Conservation (phyloP, 108 stramenopile genomes). For the Nannochloropsis salina region DNA sequence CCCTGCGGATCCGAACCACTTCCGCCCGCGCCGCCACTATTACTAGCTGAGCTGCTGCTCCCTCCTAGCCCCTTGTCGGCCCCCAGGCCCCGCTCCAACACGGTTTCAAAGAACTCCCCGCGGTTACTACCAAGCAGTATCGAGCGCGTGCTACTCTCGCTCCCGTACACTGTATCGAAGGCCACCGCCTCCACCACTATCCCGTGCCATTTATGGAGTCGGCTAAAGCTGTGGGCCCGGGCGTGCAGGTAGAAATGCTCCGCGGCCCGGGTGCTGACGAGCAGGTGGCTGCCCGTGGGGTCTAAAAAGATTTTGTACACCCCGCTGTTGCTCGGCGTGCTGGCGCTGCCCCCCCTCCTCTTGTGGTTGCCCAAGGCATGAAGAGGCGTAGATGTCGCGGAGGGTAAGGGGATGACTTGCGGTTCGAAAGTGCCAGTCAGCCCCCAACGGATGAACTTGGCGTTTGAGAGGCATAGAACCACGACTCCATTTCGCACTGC, state of each 20-base stretch:
- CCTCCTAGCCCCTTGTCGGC: not conserved
- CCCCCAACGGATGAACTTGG: not conserved
- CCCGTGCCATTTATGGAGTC: constrained; percentile 37
- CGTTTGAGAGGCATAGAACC: not conserved
- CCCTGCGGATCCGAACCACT: not conserved
- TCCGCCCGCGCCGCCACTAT: not conserved
- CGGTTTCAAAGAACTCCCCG: not conserved
- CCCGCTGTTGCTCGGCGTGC: constrained; percentile 30
- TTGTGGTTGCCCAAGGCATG: no score
- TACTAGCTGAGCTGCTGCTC: not conserved
- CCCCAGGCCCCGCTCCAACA: not conserved
- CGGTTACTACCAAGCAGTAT: not conserved
- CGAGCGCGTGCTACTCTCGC: constrained; percentile 25
- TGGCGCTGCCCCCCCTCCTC: not conserved
- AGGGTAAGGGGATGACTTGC: not conserved
- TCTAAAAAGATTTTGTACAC: constrained; percentile 45
- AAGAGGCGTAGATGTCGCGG: not conserved
- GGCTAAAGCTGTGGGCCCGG: constrained; percentile 8
- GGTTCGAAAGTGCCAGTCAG: not conserved
- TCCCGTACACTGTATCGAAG: constrained; percentile 35
- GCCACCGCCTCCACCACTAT: constrained; percentile 33
- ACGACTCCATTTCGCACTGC: not conserved
- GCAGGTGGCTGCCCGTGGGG: constrained; percentile 40
- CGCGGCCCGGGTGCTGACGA: constrained; percentile 32
- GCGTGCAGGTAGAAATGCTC: constrained; percentile 43